Conservation (phyloP, 495 filamentous ascomycete species). For the Hypoxylon rickii region DNA sequence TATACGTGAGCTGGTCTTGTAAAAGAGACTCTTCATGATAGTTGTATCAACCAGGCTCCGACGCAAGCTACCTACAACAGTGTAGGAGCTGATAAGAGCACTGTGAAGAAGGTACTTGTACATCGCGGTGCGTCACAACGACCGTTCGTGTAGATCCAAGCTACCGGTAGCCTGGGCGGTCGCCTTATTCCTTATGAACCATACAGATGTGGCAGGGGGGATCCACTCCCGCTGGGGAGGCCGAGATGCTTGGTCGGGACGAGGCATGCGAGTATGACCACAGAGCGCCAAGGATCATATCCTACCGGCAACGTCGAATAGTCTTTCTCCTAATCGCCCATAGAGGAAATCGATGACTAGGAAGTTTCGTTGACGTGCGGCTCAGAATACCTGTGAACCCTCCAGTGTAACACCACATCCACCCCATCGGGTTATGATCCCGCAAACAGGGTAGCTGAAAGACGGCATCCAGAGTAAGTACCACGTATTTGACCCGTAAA, state of each 20-base stretch:
- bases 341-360: conserved; percentile 16
- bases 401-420: conserved; percentile 2
- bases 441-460: background rate
- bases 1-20: background rate
- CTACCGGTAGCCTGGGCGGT: conserved; percentile 1
- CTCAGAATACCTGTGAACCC: background rate
- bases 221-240: conserved; percentile 2
- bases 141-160: conserved; percentile 8
- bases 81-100: background rate
- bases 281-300: conserved; percentile 5
- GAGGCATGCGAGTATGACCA: background rate
- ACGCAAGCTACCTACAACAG: background rate
- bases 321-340: conserved; percentile 3
- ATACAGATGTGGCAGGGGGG: conserved; percentile 2
- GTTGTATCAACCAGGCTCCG: background rate
- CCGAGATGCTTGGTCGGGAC: conserved; percentile 8
- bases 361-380: conserved; percentile 2
- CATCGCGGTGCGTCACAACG: too few relatives aligned
- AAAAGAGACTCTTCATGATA: background rate
- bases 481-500: background rate
- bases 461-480: background rate
- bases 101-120: background rate
- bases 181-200: conserved; percentile 4
- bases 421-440: background rate
- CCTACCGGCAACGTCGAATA: conserved; percentile 7